Percentiles rank a stretch among this genome's conserved stretches.
These are phyloP conservation scores for Chaetomium cochliodes DNA, from an alignment of 495 filamentous ascomycete species.

Conservation along the genomic window DNA sequence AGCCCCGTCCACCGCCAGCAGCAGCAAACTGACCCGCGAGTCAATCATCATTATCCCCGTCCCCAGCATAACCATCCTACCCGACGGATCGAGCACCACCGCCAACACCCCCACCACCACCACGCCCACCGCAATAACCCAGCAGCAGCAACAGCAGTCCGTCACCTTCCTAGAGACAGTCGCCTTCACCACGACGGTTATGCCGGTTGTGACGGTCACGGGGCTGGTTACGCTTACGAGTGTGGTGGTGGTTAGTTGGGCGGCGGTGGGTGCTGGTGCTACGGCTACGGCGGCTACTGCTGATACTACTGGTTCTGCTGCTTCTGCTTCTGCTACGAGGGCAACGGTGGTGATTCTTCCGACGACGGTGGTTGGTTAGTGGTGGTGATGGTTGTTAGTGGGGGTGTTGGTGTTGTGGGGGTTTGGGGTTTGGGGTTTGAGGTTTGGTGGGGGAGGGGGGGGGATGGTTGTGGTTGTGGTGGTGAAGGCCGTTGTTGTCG, in stretches of 20 bases:
- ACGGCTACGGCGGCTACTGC: too few species aligned
- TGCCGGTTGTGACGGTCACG: constrained; percentile 12
- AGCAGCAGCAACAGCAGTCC: background rate
- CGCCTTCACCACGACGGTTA: background rate
- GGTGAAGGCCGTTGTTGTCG: background rate
- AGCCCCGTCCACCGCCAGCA: too few species aligned
- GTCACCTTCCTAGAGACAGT: background rate
- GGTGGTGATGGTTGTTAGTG: too few species aligned
- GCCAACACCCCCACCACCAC: background rate
- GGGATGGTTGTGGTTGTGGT: background rate
- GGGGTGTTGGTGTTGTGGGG: too few species aligned
- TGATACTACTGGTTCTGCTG: background rate
- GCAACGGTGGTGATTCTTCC: too few species aligned
- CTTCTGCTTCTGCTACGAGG: background rate
- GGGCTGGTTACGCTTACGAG: constrained; percentile 4
- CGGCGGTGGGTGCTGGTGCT: background rate
- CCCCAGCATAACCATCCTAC: too few species aligned
- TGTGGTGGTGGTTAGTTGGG: background rate
- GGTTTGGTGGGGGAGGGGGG: too few species aligned
- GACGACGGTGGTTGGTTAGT: too few species aligned
- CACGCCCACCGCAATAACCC: background rate
- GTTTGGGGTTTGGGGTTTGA: too few species aligned
- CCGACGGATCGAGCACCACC: background rate
- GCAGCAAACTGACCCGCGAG: too few species aligned
- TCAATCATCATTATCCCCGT: too few species aligned